Conservation (phyloP, 164 flowering plant genomes). For the Saururus chinensis region DNA sequence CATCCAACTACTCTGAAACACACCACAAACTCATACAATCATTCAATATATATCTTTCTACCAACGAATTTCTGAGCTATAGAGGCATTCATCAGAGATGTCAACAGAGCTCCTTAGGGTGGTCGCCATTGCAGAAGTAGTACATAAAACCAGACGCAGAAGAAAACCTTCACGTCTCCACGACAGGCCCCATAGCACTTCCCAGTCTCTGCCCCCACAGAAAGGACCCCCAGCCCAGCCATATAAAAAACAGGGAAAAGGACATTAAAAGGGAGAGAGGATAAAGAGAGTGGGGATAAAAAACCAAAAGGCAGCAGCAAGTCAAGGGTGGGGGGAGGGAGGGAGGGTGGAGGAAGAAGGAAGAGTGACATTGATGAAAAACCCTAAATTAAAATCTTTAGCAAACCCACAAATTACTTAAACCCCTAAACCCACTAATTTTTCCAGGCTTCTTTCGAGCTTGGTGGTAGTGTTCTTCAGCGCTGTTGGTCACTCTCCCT, state of each 20-base stretch:
- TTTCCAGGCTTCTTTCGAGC: no score
- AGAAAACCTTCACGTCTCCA: not conserved
- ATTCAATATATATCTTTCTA: no score
- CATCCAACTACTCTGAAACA: not conserved
- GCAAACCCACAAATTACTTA: constrained; percentile 8
- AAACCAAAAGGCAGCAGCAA: not conserved
- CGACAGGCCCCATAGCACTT: not conserved
- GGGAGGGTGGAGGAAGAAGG: not conserved
- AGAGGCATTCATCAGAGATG: no score
- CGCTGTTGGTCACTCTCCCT: constrained; percentile 52
- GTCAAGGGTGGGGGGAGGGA: no score
- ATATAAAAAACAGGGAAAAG: not conserved
- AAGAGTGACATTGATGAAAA: not conserved
- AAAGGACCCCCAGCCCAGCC: constrained; percentile 4
- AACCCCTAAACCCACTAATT: constrained; percentile 9
- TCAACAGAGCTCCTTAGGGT: not conserved
- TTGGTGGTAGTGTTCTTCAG: constrained; percentile 13
- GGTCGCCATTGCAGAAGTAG: not conserved
- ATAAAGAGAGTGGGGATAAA: not conserved
- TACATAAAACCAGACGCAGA: not conserved
- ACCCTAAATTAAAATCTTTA: constrained; percentile 3
- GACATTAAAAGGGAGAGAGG: not conserved
- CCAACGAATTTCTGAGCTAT: no score
- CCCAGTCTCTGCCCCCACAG: constrained; percentile 4
- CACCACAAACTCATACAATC: not conserved